phyloP scores from a whole-genome alignment of 257 asterid species.

The Forsythia viridissima region DNA sequence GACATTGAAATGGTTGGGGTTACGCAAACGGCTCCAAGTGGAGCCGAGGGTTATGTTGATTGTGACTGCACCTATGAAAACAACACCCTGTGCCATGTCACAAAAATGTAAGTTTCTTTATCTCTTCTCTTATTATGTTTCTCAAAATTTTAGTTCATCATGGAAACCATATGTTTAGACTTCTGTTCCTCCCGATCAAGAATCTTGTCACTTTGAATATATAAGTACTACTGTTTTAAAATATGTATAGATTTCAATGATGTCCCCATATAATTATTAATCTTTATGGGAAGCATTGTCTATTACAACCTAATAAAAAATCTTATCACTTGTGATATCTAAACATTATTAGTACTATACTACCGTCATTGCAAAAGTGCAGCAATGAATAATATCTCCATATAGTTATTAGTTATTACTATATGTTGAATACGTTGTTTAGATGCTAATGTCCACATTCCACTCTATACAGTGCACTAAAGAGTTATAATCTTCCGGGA shows the following conservation, averaged over 20 bases:
- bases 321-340: not conserved
- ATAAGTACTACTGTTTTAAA: not conserved
- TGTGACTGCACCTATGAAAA: slow-evolving; percentile 53
- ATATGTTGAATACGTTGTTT: not conserved
- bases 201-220: not conserved
- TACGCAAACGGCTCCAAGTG: slow-evolving; percentile 45
- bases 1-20: slow-evolving; percentile 57
- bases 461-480: slow-evolving; percentile 61
- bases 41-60: slow-evolving; percentile 51
- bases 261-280: not conserved
- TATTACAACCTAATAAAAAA: no score
- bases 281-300: not conserved
- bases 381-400: not conserved
- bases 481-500: slow-evolving; percentile 78
- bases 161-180: not conserved
- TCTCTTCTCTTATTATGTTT: slow-evolving; percentile 8
- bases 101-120: slow-evolving; percentile 47
- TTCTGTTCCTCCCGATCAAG: not conserved
- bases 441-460: not conserved
- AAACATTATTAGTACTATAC: not conserved
- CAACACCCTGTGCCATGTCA: slow-evolving; percentile 60
- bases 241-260: not conserved
- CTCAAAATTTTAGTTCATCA: slow-evolving; percentile 4
- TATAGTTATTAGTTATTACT: not conserved
- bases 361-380: no score